These are phyloP conservation scores for Rhizophora apiculata DNA, from an alignment of 345 rosid species.

Conservation along the genomic window DNA sequence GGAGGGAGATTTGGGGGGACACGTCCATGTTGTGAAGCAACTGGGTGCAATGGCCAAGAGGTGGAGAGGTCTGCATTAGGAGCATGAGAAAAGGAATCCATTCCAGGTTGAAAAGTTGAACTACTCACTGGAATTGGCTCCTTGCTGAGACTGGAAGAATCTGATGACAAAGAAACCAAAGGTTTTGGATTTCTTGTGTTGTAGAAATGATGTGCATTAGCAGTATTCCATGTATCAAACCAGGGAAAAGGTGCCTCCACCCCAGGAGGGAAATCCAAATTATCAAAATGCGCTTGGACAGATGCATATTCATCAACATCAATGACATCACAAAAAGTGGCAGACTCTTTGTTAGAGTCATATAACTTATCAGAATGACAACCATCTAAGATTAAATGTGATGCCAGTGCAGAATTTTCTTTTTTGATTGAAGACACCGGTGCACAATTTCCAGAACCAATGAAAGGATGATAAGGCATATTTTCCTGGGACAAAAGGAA, in stretches of 20 bases:
- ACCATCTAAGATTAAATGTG: constrained; percentile 35
- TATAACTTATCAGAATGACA: constrained; percentile 26
- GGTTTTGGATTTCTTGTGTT: constrained; percentile 7
- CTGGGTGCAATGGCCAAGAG: constrained; percentile 14
- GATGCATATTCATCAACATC: constrained; percentile 43
- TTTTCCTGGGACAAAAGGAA: constrained; percentile 9
- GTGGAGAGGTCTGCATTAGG: constrained; percentile 26
- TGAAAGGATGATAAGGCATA: constrained; percentile 4
- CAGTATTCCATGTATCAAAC: constrained; percentile 30
- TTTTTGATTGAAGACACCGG: too few species aligned
- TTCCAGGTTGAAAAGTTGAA: constrained; percentile 18
- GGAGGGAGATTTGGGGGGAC: constrained; percentile 18
- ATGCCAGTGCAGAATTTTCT: constrained; percentile 27
- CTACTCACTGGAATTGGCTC: constrained; percentile 20
- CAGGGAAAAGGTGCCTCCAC: constrained; percentile 77
- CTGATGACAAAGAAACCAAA: constrained; percentile 8
- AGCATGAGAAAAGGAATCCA: constrained; percentile 19
- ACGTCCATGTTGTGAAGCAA: constrained; percentile 21
- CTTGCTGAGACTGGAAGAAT: constrained; percentile 18
- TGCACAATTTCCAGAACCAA: constrained; percentile 3
- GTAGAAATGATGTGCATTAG: constrained; percentile 22
- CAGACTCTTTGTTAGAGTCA: constrained; percentile 32
- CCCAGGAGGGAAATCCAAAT: constrained; percentile 61
- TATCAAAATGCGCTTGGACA: constrained; percentile 70
- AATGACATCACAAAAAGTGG: constrained; percentile 24